Base-by-base conservation (phyloP, 2,329 filamentous ascomycete species). In the Neonectria faginata region DNA sequence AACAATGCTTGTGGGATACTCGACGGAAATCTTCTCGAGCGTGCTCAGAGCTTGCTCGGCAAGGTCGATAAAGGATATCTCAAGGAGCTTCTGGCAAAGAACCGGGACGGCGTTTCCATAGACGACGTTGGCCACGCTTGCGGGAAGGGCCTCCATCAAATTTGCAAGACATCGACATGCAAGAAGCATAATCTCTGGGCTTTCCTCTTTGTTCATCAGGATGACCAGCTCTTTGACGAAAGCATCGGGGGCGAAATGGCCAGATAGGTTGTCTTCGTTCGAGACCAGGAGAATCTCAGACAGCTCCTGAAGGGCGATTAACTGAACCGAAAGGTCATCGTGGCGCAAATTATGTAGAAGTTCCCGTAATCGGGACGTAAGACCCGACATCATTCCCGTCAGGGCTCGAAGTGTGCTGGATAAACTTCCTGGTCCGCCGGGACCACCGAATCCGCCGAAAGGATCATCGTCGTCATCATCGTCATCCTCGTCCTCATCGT, bases 41-140 rank as follows among this genome's bases (percentile, higher is more conserved):
- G 96, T 99, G 82, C 94, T 99, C 54, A 99, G 83, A 62, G 96
- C 94, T 81, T 99, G 97, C 80, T 99, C 96, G 41, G 97, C 97
- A 58, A 99, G 85, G 78, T 99, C 96, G 77, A 99, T 99, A 78
- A 95, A 99, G 66, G 95, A 91, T 50, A 98, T 98, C 79, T 98
- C 94, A 65, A 98, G 85, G 31, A 99, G 85, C 80, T 98, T 99
- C 76, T 95, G 92, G 80, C 96, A 98, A 27, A 99, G 83, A 12
- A 99, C 90, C 2, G 96, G 94, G 5, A 99, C 96, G 36, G 96
- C 96, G 54, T 94, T 93, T n/a, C 94, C 95, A 76, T 98, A 98
- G 4, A 98, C 96, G 14, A 99, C 94, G 76, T 97, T 97, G 12
- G 94, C 92, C 53, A 96, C 96, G 62, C 95, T 95, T 36, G 93